Percentiles rank a stretch among this genome's conserved stretches.
These are phyloP conservation scores for Sporisorium exsertum DNA, from an alignment of 1,284 basidiomycete genomes.

Conservation along the genomic window DNA sequence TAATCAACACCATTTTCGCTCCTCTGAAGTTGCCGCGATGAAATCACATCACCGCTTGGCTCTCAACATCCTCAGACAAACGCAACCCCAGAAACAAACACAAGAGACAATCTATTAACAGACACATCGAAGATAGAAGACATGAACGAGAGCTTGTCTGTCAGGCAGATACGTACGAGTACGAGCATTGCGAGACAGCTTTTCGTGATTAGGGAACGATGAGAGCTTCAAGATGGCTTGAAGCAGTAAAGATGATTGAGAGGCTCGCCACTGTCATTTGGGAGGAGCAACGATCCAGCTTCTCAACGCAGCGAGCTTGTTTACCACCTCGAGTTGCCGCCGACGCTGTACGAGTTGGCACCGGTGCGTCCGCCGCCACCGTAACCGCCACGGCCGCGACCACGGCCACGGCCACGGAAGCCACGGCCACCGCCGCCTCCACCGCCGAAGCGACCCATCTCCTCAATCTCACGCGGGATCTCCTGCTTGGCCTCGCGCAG, in stretches of 20 bases:
- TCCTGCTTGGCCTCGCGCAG: conserved; percentile 89
- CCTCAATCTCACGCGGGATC: conserved; percentile 87
- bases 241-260: background rate
- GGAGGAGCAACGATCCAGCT: too few species aligned
- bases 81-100: too few species aligned
- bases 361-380: conserved; percentile 57
- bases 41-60: too few species aligned
- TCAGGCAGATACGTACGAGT: too few species aligned
- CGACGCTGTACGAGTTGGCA: conserved; percentile 60
- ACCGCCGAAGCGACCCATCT: conserved; percentile 86
- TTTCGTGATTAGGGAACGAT: background rate
- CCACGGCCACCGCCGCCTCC: conserved; percentile 62
- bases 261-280: background rate
- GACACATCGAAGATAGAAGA: background rate
- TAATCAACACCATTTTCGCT: too few species aligned
- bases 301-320: background rate
- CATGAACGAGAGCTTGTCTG: too few species aligned
- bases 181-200: background rate
- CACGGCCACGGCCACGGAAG: conserved; percentile 57
- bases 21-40: too few species aligned
- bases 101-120: background rate
- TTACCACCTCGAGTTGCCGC: conserved; percentile 61
- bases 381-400: conserved; percentile 52
- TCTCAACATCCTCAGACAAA: too few species aligned
- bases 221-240: background rate